A percentile compares a stretch with the other conserved stretches of the same genome.
Conservation (phyloP, 2,329 filamentous ascomycete genomes). For the Trichoderma sp. region DNA sequence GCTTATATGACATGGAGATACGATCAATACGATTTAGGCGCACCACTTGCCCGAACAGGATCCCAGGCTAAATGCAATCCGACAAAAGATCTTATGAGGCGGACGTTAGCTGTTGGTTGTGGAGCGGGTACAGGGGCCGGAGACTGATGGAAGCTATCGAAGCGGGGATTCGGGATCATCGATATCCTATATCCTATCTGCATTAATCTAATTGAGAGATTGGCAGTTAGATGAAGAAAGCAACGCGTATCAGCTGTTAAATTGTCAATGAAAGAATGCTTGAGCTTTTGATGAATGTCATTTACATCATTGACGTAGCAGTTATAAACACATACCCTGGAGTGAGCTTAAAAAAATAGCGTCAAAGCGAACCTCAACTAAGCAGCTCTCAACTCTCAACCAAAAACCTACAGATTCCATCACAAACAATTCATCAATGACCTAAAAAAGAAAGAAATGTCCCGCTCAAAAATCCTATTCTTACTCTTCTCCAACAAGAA, state of each 20-base stretch:
- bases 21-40: background rate
- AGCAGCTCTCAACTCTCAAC: background rate
- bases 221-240: background rate
- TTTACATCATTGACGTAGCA: background rate
- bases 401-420: background rate
- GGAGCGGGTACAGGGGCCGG: background rate
- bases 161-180: background rate
- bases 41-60: background rate
- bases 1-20: background rate
- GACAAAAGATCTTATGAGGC: background rate
- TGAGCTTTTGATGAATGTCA: background rate
- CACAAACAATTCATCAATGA: background rate
- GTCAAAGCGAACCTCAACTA: background rate
- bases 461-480: background rate
- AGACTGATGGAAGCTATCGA: background rate
- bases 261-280: background rate
- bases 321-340: background rate
- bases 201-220: background rate
- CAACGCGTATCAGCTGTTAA: background rate
- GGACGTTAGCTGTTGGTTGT: background rate
- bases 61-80: conserved; percentile 4
- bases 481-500: background rate
- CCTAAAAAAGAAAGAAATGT: background rate
- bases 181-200: background rate
- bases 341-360: background rate